Evolutionary conservation across 805 yeast species (phyloP), one percentile per base, ranked within the genome.

Genomic region (Metschnikowia peoriensis): DNA sequence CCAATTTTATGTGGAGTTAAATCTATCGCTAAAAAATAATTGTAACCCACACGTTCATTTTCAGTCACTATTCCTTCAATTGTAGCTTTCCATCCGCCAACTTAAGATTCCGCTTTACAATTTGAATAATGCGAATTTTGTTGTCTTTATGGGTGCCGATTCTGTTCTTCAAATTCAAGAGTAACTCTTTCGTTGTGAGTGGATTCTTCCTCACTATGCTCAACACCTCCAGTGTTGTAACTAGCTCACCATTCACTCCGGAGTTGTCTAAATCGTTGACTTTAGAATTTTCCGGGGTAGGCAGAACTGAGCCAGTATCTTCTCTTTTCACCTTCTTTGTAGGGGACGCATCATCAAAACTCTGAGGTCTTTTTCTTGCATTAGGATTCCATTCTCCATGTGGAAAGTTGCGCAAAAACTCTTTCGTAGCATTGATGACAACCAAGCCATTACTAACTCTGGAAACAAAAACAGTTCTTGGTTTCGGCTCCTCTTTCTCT

Each of bases 351-450:
- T 61, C 59, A 4, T 56, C 61, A 16, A 63, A 59, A 8, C 63
- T 38, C 12, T 51, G 53, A 11, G 67, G 63, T 46, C 77, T 63
- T 53, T 71, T 72, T 29, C 69, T 79, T 55, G 75, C 75, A 10
- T 74, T 75, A 22, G 97, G 93, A 68, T 86, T 86, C 97, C 97
- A 92, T 49, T 84, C 88, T 28, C 96, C 96, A 16, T 66, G 71
- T 2, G 94, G 94, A 71, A 91, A 90, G 38, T 79, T 79, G 15
- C 71, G 66, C 53, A 92, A 75, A 14, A 88, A 75, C 38, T 76
- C 75, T 12, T 80, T 76, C 7, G 87, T 82, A 0, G 91, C 88
- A 60, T 79, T 86, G 42, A 92, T 69, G 12, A 82, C 80, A 44
- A 88, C 81, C 54, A 69, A 62, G 52, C 69, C 82, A 65, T 68